phyloP scores from a whole-genome alignment of 345 rosid species.

The Brassica cretica region DNA sequence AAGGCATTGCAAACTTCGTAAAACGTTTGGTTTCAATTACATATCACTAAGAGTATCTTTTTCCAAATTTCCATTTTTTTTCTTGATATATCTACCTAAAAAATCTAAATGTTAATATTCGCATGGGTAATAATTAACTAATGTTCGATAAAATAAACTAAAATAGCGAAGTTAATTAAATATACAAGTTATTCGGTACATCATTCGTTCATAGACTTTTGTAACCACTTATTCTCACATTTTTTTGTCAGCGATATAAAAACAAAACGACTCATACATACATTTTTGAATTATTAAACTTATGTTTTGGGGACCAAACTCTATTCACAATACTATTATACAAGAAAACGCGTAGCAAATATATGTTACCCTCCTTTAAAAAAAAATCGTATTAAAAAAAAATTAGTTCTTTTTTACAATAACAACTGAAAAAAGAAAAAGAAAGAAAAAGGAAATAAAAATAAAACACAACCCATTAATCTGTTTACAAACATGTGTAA shows the following conservation, averaged over 20 bases:
- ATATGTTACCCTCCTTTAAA: neutral
- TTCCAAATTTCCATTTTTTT: neutral
- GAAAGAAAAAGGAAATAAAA: too few relatives aligned
- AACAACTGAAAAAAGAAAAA: too few relatives aligned
- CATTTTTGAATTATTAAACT: neutral
- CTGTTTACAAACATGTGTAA: too few relatives aligned
- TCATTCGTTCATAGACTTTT: neutral
- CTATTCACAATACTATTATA: neutral
- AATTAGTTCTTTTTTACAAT: too few relatives aligned
- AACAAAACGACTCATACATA: neutral
- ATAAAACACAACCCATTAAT: too few relatives aligned
- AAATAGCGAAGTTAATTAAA: neutral
- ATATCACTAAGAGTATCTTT: neutral
- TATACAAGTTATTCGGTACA: neutral
- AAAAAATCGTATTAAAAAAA: too few relatives aligned
- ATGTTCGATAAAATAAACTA: neutral
- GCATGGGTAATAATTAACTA: neutral
- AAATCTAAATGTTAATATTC: neutral
- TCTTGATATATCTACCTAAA: neutral
- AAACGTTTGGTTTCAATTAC: neutral
- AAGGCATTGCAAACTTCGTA: neutral
- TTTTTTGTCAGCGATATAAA: neutral
- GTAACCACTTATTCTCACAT: neutral
- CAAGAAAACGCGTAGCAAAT: neutral
- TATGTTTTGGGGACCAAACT: neutral